These are phyloP conservation scores for Chrysanthemum lavandulifolium DNA, from an alignment of 129 eudicot species.

Conservation along the genomic window DNA sequence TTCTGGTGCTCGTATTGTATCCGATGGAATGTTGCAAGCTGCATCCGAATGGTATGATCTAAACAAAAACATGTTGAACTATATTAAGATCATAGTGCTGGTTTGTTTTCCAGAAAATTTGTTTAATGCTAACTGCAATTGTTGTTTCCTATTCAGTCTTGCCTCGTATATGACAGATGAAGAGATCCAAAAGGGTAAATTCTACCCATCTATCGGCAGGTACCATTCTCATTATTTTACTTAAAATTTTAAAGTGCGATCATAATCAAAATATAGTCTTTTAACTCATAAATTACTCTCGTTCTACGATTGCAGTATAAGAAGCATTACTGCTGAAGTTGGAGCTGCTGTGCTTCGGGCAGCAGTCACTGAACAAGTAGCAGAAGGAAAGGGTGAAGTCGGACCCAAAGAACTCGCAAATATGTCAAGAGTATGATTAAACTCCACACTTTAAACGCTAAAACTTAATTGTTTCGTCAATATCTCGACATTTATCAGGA, in stretches of 20 bases:
- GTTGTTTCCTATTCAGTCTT: conserved; percentile 57
- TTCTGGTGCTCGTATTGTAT: conserved; percentile 80
- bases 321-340: conserved; percentile 93
- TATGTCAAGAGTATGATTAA: conserved; percentile 74
- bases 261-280: no score
- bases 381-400: conserved; percentile 86
- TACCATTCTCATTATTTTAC: conserved; percentile 26
- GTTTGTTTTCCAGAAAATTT: conserved; percentile 18
- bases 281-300: neutral
- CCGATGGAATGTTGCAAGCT: conserved; percentile 95
- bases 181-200: conserved; percentile 71
- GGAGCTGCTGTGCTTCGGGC: conserved; percentile 89
- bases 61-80: neutral
- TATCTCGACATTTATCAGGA: neutral
- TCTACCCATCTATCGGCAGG: conserved; percentile 88
- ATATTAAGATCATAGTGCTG: neutral
- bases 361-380: conserved; percentile 74
- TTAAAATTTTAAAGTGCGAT: neutral
- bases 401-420: conserved; percentile 67
- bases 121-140: conserved; percentile 5
- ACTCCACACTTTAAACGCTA: neutral
- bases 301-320: conserved; percentile 56
- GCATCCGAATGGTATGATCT: conserved; percentile 84
- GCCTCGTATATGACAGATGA: conserved; percentile 97
- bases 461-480: neutral